These are phyloP conservation scores for Rhizoclosmatium globosum DNA, from an alignment of 192 early-diverging fungal genomes.

Conservation along the genomic window DNA sequence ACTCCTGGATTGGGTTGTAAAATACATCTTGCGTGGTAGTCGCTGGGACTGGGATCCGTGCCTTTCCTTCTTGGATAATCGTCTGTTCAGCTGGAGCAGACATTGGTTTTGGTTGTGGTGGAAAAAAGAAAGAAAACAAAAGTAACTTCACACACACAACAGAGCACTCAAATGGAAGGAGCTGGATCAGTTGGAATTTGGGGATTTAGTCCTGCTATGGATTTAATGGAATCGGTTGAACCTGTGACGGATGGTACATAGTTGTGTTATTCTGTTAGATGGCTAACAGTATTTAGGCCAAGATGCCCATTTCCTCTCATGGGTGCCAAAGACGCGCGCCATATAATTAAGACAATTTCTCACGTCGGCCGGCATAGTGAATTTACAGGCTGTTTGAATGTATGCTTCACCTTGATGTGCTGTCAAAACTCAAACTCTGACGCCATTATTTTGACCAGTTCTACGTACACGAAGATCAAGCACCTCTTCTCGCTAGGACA, in stretches of 20 bases:
- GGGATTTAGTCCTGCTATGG: conserved; percentile 53
- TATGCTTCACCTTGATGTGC: background rate
- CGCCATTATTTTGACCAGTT: conserved; percentile 45
- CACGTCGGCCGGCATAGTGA: conserved; percentile 43
- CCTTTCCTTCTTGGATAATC: conserved; percentile 34
- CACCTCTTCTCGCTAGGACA: conserved; percentile 49
- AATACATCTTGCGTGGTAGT: conserved; percentile 78
- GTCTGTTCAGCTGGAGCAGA: background rate
- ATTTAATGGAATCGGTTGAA: conserved; percentile 41
- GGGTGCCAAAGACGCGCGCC: conserved; percentile 53
- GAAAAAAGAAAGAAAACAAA: conserved; percentile 14
- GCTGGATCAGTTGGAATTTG: conserved; percentile 48
- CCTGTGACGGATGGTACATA: background rate
- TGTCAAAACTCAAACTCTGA: background rate
- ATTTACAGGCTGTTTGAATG: conserved; percentile 29
- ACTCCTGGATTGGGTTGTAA: conserved; percentile 94
- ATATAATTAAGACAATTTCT: conserved; percentile 60
- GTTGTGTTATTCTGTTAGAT: too few species aligned
- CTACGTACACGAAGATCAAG: conserved; percentile 61
- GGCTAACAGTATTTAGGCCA: too few species aligned
- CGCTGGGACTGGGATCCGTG: conserved; percentile 48
- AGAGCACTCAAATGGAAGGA: conserved; percentile 45
- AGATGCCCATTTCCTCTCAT: conserved; percentile 49
- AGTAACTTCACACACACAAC: conserved; percentile 2
- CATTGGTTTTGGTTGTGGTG: background rate